These are phyloP conservation scores for Salix koriyanagi DNA, from an alignment of 345 rosid genomes.

Conservation along the genomic window DNA sequence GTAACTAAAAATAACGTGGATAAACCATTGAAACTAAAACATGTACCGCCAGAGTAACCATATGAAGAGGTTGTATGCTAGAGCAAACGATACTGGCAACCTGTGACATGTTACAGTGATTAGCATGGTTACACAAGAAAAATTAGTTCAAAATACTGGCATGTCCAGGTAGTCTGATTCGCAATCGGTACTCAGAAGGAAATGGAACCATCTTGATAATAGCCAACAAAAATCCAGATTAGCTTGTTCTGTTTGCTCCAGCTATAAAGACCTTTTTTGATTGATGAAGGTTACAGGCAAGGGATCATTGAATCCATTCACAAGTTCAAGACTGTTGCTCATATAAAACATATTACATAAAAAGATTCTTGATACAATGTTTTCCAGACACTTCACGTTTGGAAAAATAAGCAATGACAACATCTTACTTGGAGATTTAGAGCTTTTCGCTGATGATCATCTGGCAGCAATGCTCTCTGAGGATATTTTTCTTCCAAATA, in stretches of 20 bases:
- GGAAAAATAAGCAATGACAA: not conserved
- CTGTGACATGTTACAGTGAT: slow-evolving; percentile 19
- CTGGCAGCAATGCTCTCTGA: slow-evolving; percentile 37
- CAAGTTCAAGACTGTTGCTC: no score
- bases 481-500: slow-evolving; percentile 54
- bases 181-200: not conserved
- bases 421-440: slow-evolving; percentile 42
- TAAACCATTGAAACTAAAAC: not conserved
- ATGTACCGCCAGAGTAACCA: slow-evolving; percentile 40
- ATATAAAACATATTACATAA: no score
- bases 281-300: not conserved
- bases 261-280: not conserved
- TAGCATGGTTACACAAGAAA: not conserved
- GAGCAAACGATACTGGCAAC: slow-evolving; percentile 45
- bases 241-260: not conserved
- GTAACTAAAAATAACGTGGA: not conserved
- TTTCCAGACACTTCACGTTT: not conserved
- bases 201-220: not conserved
- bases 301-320: not conserved
- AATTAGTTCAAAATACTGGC: not conserved
- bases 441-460: slow-evolving; percentile 34
- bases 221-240: not conserved
- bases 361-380: not conserved
- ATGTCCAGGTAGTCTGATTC: not conserved
- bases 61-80: slow-evolving; percentile 53